Evolutionary conservation across 2,329 filamentous ascomycete genomes (phyloP).

Genomic region (Epichloe elymi): DNA sequence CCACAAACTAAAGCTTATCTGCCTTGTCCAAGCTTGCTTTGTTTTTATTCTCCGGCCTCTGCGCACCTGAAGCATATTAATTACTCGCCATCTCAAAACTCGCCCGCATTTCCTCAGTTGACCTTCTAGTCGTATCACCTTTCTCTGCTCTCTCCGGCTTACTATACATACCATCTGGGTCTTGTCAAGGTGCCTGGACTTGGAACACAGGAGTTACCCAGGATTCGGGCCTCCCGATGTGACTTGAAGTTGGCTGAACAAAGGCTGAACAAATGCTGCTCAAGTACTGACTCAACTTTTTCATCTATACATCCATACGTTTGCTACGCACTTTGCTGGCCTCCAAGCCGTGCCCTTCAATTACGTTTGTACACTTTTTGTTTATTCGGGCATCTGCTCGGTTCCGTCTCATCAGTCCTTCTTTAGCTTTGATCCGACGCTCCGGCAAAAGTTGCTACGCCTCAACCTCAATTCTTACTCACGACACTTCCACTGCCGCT

Average conservation of each 20-base stretch:
- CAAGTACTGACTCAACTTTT: background rate
- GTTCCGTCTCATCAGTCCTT: background rate
- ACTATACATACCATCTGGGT: background rate
- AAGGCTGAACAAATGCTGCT: background rate
- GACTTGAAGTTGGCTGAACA: background rate
- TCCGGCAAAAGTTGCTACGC: background rate
- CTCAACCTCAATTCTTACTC: background rate
- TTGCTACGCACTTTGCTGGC: background rate
- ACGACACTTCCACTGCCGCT: background rate
- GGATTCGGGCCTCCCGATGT: background rate
- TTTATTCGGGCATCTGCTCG: too few relatives aligned
- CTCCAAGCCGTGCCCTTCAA: background rate
- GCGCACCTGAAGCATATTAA: background rate
- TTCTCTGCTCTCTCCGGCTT: background rate
- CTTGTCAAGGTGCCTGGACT: background rate
- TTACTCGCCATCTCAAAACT: background rate
- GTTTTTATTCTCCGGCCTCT: background rate
- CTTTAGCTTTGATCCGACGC: background rate
- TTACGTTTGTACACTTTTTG: background rate
- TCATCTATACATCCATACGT: background rate
- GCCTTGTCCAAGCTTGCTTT: background rate
- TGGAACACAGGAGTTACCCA: background rate
- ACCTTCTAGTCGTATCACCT: background rate
- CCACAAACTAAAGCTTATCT: slow-evolving; percentile 1
- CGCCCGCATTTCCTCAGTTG: background rate